A percentile compares a stretch with the other conserved stretches of the same genome.
phyloP scores from a whole-genome alignment of 2,329 filamentous ascomycete species.

The Fusarium sublunatum region DNA sequence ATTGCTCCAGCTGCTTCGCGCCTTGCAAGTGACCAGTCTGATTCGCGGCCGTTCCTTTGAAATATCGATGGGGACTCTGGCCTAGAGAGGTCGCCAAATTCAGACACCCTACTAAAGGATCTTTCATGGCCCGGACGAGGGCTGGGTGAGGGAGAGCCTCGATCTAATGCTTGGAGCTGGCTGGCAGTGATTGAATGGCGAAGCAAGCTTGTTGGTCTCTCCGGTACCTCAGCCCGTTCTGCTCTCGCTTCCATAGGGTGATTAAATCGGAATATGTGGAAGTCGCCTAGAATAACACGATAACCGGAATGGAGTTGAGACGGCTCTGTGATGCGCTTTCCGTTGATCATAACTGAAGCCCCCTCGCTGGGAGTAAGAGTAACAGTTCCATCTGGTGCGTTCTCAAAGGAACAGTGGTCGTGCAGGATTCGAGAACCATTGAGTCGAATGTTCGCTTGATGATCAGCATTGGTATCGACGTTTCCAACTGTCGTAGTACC shows the following conservation, averaged over 20 bases:
- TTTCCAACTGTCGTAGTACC: conserved; percentile 95
- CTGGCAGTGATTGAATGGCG: conserved; percentile 80
- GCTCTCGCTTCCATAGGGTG: conserved; percentile 95
- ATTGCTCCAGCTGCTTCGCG: conserved; percentile 93
- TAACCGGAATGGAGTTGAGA: conserved; percentile 90
- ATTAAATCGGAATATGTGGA: conserved; percentile 99
- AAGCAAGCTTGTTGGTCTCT: conserved; percentile 75
- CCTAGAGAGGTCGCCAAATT: conserved; percentile 76
- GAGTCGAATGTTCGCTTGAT: conserved; percentile 86
- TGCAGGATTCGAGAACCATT: conserved; percentile 94
- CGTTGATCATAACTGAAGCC: conserved; percentile 99
- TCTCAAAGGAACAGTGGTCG: conserved; percentile 94
- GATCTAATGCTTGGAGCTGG: conserved; percentile 69
- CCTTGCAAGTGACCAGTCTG: conserved; percentile 94
- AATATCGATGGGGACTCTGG: conserved; percentile 82
- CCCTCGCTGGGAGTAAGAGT: conserved; percentile 88
- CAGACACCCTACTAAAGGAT: conserved; percentile 82
- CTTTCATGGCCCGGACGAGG: conserved; percentile 78
- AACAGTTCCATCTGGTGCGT: conserved; percentile 86
- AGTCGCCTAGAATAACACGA: conserved; percentile 94
- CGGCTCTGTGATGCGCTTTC: conserved; percentile 86
- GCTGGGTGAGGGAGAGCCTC: conserved; percentile 69
- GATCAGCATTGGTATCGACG: conserved; percentile 80
- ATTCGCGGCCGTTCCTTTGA: conserved; percentile 75
- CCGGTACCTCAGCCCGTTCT: conserved; percentile 79